Percentiles rank a stretch among this genome's conserved stretches.
Evolutionary conservation across 2,329 filamentous ascomycete species (phyloP).

Genomic region (Pyrenochaeta sp.): DNA sequence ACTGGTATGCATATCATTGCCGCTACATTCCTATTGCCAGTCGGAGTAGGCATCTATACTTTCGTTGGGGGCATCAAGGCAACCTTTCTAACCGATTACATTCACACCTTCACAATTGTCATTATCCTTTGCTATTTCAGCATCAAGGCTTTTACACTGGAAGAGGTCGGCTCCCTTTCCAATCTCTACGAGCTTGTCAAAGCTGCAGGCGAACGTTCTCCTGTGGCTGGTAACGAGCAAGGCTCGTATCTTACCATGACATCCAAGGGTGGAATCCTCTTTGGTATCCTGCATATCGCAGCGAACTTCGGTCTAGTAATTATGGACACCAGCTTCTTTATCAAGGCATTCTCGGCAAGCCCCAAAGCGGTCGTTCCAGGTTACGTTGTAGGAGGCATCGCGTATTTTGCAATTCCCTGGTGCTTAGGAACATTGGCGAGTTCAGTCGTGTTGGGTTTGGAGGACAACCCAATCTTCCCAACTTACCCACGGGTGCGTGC

Average conservation of each 20-base stretch:
- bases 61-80: slow-evolving; percentile 22
- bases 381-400: slow-evolving; percentile 61
- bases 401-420: slow-evolving; percentile 65
- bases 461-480: slow-evolving; percentile 60
- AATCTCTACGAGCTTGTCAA: slow-evolving; percentile 62
- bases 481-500: slow-evolving; percentile 55
- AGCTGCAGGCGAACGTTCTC: slow-evolving; percentile 54
- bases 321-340: slow-evolving; percentile 59
- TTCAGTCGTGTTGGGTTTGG: slow-evolving; percentile 58
- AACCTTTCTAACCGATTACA: slow-evolving; percentile 60
- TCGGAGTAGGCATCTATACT: slow-evolving; percentile 40
- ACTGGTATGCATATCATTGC: slow-evolving; percentile 62
- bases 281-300: slow-evolving; percentile 58
- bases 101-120: slow-evolving; percentile 65
- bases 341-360: slow-evolving; percentile 61
- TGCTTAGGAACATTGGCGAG: slow-evolving; percentile 62
- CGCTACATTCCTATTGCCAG: slow-evolving; percentile 56
- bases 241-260: slow-evolving; percentile 66
- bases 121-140: slow-evolving; percentile 62
- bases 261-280: slow-evolving; percentile 61
- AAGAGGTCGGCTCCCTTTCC: slow-evolving; percentile 59
- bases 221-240: slow-evolving; percentile 61
- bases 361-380: slow-evolving; percentile 58
- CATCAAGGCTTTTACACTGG: slow-evolving; percentile 56
- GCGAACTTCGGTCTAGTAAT: slow-evolving; percentile 57